Base-by-base conservation (phyloP, 306 rosid genomes). In the Ochetophila trinervis region DNA sequence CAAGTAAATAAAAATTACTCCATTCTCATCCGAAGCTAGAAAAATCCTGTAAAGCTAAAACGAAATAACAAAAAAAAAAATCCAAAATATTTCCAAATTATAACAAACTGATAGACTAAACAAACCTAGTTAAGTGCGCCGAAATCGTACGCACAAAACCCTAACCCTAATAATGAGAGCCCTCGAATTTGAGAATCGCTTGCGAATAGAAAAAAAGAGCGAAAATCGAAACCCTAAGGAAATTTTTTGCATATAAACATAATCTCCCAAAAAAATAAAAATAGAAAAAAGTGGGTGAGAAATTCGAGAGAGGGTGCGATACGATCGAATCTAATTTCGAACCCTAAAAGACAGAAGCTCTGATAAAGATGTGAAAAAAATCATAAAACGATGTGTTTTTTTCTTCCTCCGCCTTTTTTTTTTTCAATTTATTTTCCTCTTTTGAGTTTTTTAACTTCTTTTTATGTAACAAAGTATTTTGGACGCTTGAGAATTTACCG, bases 271-370 rank as follows among this genome's bases (percentile, higher is more conserved):
- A 17, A n/a, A 62, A 55, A 32, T 21, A 17, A 35, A 45, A 71
- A 65, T 18, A 70, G 68, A 75, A 62, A 63, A 53, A 66, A 68
- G 62, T 62, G 71, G 77, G 81, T 79, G 88, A 76, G 86, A 74
- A 79, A 86, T 77, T 77, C 88, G 86, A 83, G 85, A 78, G 72
- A 69, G n/a, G 76, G 52, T 63, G 78, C 67, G 81, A 85, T 78
- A 71, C 78, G 79, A 78, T 81, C 82, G 89, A 87, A 83, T 83
- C 88, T 79, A 79, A 70, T 65, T 79, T 66, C 70, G 82, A 66
- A 80, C 79, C 80, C 82, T 78, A 64, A 74, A 64, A 27, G 66
- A 62, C 76, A 67, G 81, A 74, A 80, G 72, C 85, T 78, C 68
- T 40, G 86, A 82, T 71, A 69, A 74, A 73, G 76, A 84, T 82